Conservation (phyloP, 1,284 basidiomycete genomes). For the Salmacisia buchloeana region DNA sequence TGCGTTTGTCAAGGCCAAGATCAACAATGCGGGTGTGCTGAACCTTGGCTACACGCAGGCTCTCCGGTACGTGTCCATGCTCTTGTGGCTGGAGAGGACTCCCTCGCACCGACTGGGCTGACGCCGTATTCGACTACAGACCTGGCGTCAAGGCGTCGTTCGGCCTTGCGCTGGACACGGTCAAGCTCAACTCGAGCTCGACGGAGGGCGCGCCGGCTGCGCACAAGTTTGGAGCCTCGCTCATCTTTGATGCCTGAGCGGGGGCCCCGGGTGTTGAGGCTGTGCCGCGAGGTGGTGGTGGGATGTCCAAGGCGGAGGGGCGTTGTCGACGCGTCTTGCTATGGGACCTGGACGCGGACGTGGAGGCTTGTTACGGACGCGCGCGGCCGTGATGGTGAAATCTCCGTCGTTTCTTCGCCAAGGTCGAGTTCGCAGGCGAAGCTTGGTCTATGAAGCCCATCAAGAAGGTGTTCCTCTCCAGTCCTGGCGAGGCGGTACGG, state of each 20-base stretch:
- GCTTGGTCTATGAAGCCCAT: too few relatives aligned
- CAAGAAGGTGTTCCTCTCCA: too few relatives aligned
- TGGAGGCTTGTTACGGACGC: too few relatives aligned
- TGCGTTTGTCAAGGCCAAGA: constrained; percentile 95
- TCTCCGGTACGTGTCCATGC: constrained; percentile 57
- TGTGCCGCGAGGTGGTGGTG: too few relatives aligned
- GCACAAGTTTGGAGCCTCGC: constrained; percentile 59
- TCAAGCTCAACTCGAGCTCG: constrained; percentile 43
- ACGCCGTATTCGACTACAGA: constrained; percentile 12
- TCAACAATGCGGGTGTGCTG: constrained; percentile 90
- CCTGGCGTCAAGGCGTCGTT: constrained; percentile 93
- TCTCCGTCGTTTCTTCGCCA: too few relatives aligned
- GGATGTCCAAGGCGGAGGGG: too few relatives aligned
- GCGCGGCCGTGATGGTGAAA: too few relatives aligned
- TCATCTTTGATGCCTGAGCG: constrained; percentile 56
- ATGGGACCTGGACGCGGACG: too few relatives aligned
- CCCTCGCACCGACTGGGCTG: neutral
- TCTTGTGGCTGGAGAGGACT: neutral
- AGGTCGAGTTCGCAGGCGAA: too few relatives aligned
- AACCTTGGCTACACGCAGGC: constrained; percentile 85
- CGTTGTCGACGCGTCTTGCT: too few relatives aligned
- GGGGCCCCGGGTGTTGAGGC: too few relatives aligned
- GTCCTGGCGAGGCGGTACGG: too few relatives aligned
- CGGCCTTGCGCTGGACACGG: constrained; percentile 56
- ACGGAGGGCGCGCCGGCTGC: constrained; percentile 51